Evolutionary conservation across 306 rosid genomes (phyloP).

Genomic region (Gastrolobium villosum): DNA sequence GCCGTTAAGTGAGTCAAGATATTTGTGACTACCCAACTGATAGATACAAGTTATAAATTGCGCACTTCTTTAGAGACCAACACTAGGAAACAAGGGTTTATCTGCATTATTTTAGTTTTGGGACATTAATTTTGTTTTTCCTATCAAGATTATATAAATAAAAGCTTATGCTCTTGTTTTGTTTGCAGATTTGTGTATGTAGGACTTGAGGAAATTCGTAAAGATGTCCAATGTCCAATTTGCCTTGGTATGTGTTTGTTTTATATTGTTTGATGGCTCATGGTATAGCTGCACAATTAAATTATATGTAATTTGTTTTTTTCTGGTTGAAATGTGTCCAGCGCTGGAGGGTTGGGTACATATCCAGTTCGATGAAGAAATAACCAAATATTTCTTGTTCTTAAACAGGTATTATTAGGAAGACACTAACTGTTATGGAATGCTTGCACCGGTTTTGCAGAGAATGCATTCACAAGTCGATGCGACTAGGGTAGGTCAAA

Average conservation of each 20-base stretch:
- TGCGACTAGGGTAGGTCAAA: conserved; percentile 84
- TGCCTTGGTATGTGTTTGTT: conserved; percentile 72
- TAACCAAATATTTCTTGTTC: conserved; percentile 32
- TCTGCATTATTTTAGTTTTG: too few species aligned
- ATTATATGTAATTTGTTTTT: background rate
- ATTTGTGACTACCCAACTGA: too few species aligned
- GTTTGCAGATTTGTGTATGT: too few species aligned
- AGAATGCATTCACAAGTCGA: conserved; percentile 98
- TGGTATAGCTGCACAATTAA: background rate
- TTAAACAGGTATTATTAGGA: conserved; percentile 83
- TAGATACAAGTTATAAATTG: too few species aligned
- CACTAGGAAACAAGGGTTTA: too few species aligned
- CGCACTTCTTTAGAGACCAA: too few species aligned
- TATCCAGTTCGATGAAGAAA: conserved; percentile 9
- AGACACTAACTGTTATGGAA: conserved; percentile 97
- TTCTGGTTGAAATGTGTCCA: background rate
- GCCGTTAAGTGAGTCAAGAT: too few species aligned
- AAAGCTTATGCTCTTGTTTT: too few species aligned
- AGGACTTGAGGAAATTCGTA: too few species aligned
- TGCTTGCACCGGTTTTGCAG: conserved; percentile 97
- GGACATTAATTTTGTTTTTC: too few species aligned
- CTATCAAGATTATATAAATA: too few species aligned
- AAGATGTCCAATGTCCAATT: conserved; percentile 87
- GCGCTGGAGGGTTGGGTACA: background rate
- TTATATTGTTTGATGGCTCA: conserved; percentile 14